phyloP scores from a whole-genome alignment of 108 stramenopile genomes.

The Craspedostauros australis region DNA sequence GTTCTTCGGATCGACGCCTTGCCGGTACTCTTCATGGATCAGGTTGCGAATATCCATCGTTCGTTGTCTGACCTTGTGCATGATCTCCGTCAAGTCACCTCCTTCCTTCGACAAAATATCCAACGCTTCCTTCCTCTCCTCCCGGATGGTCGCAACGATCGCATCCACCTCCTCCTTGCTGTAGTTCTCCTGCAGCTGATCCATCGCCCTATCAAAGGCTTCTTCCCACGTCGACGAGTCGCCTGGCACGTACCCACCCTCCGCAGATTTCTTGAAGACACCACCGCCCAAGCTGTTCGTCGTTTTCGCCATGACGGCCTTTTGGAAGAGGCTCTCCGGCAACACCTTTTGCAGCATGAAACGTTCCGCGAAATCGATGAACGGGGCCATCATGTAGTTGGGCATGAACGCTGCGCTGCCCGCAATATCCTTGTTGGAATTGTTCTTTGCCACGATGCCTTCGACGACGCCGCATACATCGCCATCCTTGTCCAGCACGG shows the following conservation, averaged over 20 bases:
- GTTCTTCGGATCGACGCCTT: too few relatives aligned
- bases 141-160: conserved; percentile 57
- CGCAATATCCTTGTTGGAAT: conserved; percentile 54
- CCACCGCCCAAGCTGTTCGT: conserved; percentile 37
- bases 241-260: conserved; percentile 24
- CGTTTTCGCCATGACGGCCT: conserved; percentile 52
- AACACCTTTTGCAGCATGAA: conserved; percentile 69
- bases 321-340: conserved; percentile 51
- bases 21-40: conserved; percentile 46
- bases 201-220: conserved; percentile 54
- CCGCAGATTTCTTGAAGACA: conserved; percentile 25
- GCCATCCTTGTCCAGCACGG: conserved; percentile 47
- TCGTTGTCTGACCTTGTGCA: conserved; percentile 42
- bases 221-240: conserved; percentile 38
- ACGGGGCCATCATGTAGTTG: conserved; percentile 53
- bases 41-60: conserved; percentile 57
- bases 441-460: conserved; percentile 69
- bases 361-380: conserved; percentile 68
- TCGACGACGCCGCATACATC: conserved; percentile 71
- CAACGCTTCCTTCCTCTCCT: conserved; percentile 65
- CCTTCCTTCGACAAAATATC: conserved; percentile 71
- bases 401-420: conserved; percentile 77
- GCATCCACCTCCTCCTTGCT: conserved; percentile 69
- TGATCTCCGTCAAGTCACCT: conserved; percentile 68
- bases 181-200: conserved; percentile 47